These are phyloP conservation scores for Yueomyces sinensis DNA, from an alignment of 805 yeast genomes.

Conservation along the genomic window DNA sequence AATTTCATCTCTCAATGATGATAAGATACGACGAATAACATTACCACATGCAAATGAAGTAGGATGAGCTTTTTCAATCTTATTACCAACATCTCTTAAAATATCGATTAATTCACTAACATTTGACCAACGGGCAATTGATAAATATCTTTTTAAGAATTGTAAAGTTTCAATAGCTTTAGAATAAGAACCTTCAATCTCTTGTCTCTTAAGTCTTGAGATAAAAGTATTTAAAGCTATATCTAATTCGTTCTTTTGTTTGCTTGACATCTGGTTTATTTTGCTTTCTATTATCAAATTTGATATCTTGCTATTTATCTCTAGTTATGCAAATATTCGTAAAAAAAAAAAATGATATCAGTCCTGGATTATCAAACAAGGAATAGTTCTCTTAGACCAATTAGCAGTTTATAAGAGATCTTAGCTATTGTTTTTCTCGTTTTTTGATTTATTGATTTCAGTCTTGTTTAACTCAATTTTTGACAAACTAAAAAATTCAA, in stretches of 20 bases:
- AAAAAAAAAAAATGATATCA: no score
- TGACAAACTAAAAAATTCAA: no score
- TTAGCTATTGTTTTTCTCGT: no score
- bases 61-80: constrained; percentile 71
- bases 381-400: no score
- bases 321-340: no score
- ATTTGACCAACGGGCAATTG: constrained; percentile 78
- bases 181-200: constrained; percentile 63
- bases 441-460: no score
- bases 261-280: no score
- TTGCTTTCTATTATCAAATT: no score
- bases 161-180: constrained; percentile 85
- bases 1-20: constrained; percentile 76
- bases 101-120: constrained; percentile 59
- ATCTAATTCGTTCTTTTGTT: neutral
- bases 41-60: constrained; percentile 83
- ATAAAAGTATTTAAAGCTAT: constrained; percentile 27
- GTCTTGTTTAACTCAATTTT: no score
- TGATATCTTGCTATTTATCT: no score
- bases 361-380: no score
- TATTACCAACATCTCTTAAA: constrained; percentile 60
- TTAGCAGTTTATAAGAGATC: no score
- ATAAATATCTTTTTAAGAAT: constrained; percentile 72
- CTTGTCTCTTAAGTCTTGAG: constrained; percentile 67
- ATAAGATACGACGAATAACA: constrained; percentile 77